A percentile compares a stretch with the other conserved stretches of the same genome.
phyloP scores from a whole-genome alignment of 768 basidiomycete genomes.

The Lanmaoa pseudosensibilis region DNA sequence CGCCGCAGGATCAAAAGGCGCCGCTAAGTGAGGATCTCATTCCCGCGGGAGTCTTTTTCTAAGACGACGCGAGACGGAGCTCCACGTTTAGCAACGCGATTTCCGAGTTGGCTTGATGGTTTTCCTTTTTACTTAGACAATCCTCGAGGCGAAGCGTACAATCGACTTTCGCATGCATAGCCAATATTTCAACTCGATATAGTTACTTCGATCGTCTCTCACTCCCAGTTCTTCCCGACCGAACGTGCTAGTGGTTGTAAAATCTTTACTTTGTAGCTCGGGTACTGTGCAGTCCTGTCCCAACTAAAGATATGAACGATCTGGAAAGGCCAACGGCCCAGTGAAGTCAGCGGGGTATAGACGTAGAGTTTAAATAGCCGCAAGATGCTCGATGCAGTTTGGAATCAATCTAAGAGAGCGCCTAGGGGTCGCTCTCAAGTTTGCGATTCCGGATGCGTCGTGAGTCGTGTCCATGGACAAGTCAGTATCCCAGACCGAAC shows the following conservation, averaged over 20 bases:
- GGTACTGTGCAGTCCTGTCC: background rate
- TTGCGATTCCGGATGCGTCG: no score
- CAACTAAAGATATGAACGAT: no score
- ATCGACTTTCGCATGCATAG: background rate
- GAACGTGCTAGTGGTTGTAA: background rate
- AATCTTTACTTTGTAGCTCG: background rate
- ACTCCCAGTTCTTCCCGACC: background rate
- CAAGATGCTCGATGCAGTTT: no score
- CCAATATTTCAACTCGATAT: background rate
- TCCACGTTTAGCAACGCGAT: background rate
- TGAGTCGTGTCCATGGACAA: no score
- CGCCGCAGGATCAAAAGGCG: conserved; percentile 1
- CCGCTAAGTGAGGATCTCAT: conserved; percentile 14
- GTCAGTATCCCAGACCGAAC: no score
- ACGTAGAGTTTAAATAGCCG: no score
- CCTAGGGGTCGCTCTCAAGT: no score
- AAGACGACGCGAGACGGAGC: background rate
- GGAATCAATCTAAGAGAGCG: no score
- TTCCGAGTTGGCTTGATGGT: background rate
- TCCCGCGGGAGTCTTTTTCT: background rate
- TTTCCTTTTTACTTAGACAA: background rate
- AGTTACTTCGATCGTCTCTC: background rate
- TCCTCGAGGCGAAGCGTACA: background rate
- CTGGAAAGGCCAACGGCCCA: no score
- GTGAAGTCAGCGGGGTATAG: no score